Percentiles rank a stretch among this genome's conserved stretches.
These are phyloP conservation scores for Torulaspora indica DNA, from an alignment of 805 yeast species.

Conservation along the genomic window DNA sequence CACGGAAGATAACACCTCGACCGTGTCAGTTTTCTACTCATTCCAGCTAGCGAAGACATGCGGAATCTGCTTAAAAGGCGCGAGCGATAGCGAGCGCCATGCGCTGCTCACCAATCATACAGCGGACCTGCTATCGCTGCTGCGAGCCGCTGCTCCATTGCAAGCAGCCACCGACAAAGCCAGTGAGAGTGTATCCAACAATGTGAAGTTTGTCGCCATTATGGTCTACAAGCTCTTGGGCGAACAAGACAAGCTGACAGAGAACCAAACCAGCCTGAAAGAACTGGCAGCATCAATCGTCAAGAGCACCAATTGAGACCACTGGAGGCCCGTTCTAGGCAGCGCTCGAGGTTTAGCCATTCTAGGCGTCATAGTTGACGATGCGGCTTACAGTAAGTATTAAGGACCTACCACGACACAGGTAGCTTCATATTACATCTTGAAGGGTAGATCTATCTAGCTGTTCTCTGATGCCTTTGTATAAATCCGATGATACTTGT, in stretches of 20 bases:
- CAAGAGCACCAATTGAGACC: background rate
- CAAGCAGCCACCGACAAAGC: conserved; percentile 21
- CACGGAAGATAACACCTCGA: conserved; percentile 1
- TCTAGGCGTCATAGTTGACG: background rate
- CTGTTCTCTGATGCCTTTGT: background rate
- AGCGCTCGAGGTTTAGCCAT: background rate
- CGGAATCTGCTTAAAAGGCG: conserved; percentile 27
- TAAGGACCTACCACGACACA: background rate
- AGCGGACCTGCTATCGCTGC: conserved; percentile 12
- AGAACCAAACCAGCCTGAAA: conserved; percentile 14
- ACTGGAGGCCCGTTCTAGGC: background rate
- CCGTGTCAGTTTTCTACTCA: conserved; percentile 20
- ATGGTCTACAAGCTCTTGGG: conserved; percentile 20
- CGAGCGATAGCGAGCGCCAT: conserved; percentile 2
- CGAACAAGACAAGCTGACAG: conserved; percentile 6
- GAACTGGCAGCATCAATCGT: conserved; percentile 12
- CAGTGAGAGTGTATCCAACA: conserved; percentile 29
- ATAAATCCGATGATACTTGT: conserved; percentile 37
- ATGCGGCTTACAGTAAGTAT: background rate
- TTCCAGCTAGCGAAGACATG: conserved; percentile 33
- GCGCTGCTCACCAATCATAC: conserved; percentile 14
- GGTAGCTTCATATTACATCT: background rate
- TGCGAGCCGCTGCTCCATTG: conserved; percentile 19
- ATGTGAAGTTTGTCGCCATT: conserved; percentile 32
- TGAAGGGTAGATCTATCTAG: background rate